Percentiles rank a stretch among this genome's conserved stretches.
Evolutionary conservation across 371 early-diverging fungal genomes (phyloP).

Genomic region (Mortierella sp.): DNA sequence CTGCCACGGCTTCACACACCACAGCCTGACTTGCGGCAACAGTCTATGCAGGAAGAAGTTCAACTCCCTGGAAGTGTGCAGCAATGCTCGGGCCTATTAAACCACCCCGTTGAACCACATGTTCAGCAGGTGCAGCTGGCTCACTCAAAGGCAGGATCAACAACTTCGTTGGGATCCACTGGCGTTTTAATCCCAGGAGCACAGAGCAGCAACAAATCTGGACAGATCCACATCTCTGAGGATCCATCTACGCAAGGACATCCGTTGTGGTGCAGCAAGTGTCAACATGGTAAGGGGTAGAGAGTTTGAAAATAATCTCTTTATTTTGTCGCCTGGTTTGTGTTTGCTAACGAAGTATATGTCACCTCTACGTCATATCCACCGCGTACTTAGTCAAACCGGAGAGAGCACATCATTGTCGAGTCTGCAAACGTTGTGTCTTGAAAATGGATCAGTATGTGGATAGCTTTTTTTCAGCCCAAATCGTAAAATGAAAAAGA

Average conservation of each 20-base stretch:
- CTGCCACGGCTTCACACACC: conserved; percentile 2
- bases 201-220: conserved; percentile 19
- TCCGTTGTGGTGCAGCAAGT: conserved; percentile 49
- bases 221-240: conserved; percentile 42
- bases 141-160: conserved; percentile 6
- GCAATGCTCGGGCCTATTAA: no score
- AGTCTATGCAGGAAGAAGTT: conserved; percentile 5
- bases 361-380: not conserved
- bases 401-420: conserved; percentile 73
- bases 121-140: conserved; percentile 5
- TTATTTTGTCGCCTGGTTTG: not conserved
- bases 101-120: conserved; percentile 5
- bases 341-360: not conserved
- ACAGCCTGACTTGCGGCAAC: conserved; percentile 5
- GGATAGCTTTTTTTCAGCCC: no score
- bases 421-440: conserved; percentile 71
- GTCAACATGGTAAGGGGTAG: conserved; percentile 38
- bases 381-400: conserved; percentile 59
- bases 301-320: not conserved
- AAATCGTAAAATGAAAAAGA: no score
- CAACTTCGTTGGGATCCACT: conserved; percentile 1
- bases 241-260: conserved; percentile 35
- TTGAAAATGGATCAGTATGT: conserved; percentile 76
- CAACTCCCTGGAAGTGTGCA: no score
- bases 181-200: conserved; percentile 41